Percentiles rank a stretch among this genome's conserved stretches.
Conservation (phyloP, 169 alveolate species). For the Eimeria tenella region DNA sequence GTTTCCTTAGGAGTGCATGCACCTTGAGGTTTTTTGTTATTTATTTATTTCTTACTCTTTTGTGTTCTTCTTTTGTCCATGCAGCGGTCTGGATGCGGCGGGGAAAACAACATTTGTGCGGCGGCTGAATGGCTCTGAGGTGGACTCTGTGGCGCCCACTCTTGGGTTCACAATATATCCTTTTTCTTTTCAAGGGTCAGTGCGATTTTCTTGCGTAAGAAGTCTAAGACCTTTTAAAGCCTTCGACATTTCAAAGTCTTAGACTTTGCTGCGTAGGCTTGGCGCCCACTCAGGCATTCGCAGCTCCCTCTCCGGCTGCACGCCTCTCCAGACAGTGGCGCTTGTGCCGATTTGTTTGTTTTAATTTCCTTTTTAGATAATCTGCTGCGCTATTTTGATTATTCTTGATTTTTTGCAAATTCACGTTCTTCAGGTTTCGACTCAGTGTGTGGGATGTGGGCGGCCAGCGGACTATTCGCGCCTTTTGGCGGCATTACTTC, state of each 20-base stretch:
- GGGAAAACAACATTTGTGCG: constrained; percentile 96
- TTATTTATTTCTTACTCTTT: no score
- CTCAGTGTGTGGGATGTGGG: constrained; percentile 99
- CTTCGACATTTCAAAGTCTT: no score
- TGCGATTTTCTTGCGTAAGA: neutral
- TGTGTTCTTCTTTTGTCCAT: neutral
- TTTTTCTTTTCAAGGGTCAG: constrained; percentile 78
- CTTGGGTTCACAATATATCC: constrained; percentile 93
- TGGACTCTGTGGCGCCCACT: constrained; percentile 94
- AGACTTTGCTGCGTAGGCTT: no score
- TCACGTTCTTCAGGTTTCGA: constrained; percentile 75
- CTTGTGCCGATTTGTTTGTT: no score
- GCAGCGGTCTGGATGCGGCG: constrained; percentile 94
- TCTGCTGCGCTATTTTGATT: neutral
- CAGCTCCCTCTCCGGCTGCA: no score
- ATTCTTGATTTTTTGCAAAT: neutral
- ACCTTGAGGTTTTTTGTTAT: neutral
- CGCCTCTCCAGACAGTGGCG: no score
- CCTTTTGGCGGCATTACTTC: constrained; percentile 99
- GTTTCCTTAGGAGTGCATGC: neutral
- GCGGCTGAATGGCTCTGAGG: constrained; percentile 94
- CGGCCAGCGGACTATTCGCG: constrained; percentile 99
- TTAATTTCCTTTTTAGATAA: no score
- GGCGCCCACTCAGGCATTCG: no score
- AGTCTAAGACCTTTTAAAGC: no score